Conservation (phyloP, 1,284 basidiomycete species). For the Ganoderma leucocontextum region DNA sequence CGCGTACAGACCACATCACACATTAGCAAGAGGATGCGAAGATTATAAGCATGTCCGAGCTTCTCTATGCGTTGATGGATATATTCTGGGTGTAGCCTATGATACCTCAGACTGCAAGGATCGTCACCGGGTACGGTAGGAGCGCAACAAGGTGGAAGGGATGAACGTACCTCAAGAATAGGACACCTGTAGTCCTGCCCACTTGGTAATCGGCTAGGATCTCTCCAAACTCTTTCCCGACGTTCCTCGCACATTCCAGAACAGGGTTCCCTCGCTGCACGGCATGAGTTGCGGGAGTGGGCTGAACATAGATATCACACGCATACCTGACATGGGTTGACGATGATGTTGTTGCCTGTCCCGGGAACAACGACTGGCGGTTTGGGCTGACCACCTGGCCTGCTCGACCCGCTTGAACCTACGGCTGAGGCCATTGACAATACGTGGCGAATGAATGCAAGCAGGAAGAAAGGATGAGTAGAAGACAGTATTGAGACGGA, state of each 20-base stretch:
- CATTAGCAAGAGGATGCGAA: conserved; percentile 89
- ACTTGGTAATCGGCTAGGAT: conserved; percentile 95
- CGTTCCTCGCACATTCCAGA: conserved; percentile 84
- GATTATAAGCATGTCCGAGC: conserved; percentile 82
- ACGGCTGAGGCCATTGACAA: neutral
- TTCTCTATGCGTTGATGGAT: conserved; percentile 91
- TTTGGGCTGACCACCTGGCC: conserved; percentile 31
- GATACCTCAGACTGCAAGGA: conserved; percentile 83
- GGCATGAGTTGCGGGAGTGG: neutral
- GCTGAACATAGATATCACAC: too few species aligned
- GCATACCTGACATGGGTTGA: conserved; percentile 70
- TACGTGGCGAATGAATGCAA: neutral
- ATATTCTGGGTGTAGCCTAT: conserved; percentile 97
- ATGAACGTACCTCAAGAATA: conserved; percentile 83
- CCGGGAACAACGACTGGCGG: conserved; percentile 77
- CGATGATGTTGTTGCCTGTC: conserved; percentile 78
- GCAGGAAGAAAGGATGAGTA: neutral
- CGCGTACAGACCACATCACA: conserved; percentile 85
- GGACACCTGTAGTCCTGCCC: conserved; percentile 92
- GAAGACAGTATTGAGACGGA: too few species aligned
- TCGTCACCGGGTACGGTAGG: neutral
- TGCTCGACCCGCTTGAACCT: conserved; percentile 13
- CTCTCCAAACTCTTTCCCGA: conserved; percentile 95
- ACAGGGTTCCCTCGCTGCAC: conserved; percentile 88
- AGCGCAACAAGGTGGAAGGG: too few species aligned